Percentiles rank a stretch among this genome's conserved stretches.
Evolutionary conservation across 805 yeast species (phyloP).

Genomic region (Lipomyces mesembrius): DNA sequence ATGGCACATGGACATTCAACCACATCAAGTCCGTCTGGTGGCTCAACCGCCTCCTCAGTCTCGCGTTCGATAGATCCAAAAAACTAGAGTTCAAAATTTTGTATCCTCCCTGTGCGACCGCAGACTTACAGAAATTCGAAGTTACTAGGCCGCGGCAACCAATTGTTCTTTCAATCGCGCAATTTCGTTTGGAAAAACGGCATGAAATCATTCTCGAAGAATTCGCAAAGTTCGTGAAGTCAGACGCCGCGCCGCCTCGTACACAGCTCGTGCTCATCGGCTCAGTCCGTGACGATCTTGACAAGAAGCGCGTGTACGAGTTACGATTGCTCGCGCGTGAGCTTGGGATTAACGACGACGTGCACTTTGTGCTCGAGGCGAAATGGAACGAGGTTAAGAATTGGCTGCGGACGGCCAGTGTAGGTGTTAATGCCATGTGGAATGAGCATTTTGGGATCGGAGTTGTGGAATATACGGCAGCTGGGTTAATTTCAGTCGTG

Average conservation of each 20-base stretch:
- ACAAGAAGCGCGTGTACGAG: conserved; percentile 60
- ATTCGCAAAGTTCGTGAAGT: conserved; percentile 56
- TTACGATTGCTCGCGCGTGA: conserved; percentile 54
- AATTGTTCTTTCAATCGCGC: conserved; percentile 71
- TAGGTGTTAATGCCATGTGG: conserved; percentile 98
- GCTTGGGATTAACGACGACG: conserved; percentile 51
- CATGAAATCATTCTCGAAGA: conserved; percentile 71
- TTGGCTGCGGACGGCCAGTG: conserved; percentile 60
- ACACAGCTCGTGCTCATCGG: conserved; percentile 73
- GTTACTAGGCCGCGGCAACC: conserved; percentile 33
- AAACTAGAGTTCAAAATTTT: conserved; percentile 53
- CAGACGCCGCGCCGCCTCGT: conserved; percentile 14
- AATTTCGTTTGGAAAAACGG: conserved; percentile 93
- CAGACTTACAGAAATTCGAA: conserved; percentile 43
- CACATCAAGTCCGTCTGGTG: conserved; percentile 74
- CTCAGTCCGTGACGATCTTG: conserved; percentile 73
- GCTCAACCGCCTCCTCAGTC: conserved; percentile 33
- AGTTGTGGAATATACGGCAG: conserved; percentile 87
- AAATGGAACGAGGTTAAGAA: conserved; percentile 64
- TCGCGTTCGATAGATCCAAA: conserved; percentile 32
- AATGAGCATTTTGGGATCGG: conserved; percentile 99
- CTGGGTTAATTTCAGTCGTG: conserved; percentile 84
- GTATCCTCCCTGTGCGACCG: conserved; percentile 91
- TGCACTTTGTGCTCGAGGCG: conserved; percentile 72
- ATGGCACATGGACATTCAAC: conserved; percentile 89